These are phyloP conservation scores for Phialophora tarda DNA, from an alignment of 2,329 filamentous ascomycete genomes.

Conservation along the genomic window DNA sequence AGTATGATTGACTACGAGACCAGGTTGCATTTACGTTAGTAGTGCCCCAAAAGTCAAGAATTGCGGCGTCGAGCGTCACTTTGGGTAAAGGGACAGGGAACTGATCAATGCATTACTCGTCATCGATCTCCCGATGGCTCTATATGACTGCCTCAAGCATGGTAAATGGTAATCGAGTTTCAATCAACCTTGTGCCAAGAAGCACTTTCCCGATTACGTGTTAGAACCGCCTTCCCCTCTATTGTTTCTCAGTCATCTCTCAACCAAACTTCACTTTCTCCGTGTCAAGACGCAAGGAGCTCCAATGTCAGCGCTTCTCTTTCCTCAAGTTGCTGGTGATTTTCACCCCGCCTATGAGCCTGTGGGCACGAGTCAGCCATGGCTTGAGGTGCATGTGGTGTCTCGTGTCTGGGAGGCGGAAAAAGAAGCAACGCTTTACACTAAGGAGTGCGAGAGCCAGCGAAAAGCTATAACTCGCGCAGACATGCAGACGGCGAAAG, in stretches of 20 bases:
- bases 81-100: background rate
- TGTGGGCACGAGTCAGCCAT: conserved; percentile 4
- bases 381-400: background rate
- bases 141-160: background rate
- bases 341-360: conserved; percentile 15
- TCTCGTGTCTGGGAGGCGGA: background rate
- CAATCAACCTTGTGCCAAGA: no score
- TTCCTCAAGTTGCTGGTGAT: conserved; percentile 17
- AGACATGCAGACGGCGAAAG: background rate
- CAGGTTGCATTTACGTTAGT: background rate
- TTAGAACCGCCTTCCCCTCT: no score
- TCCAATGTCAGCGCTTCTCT: conserved; percentile 11
- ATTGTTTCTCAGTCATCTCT: background rate
- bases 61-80: no score
- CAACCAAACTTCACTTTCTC: background rate
- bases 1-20: no score
- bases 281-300: background rate
- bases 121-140: background rate
- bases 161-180: background rate
- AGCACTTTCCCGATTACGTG: no score
- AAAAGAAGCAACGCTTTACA: background rate
- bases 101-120: background rate
- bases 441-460: background rate
- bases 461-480: background rate
- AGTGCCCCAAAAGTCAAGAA: background rate